phyloP scores from a whole-genome alignment of 2,329 filamentous ascomycete genomes.

The Apiospora hydei region DNA sequence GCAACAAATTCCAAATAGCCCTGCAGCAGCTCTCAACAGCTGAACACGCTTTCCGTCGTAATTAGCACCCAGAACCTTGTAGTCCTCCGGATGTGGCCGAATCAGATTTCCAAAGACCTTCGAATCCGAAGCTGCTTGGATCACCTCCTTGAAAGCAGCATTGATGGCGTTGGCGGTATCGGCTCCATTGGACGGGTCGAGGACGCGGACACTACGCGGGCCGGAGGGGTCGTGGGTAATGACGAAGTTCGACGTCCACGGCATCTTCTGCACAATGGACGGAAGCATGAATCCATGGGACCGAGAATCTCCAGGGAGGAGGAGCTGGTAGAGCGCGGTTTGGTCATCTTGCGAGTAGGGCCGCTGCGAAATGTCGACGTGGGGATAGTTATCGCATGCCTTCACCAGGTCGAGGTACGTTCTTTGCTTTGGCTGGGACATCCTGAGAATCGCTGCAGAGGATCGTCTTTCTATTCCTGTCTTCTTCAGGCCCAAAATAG shows the following conservation, averaged over 20 bases:
- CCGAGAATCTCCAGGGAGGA: conserved; percentile 52
- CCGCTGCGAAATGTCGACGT: conserved; percentile 45
- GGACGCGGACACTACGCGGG: conserved; percentile 39
- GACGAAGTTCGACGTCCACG: conserved; percentile 47
- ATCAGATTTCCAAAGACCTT: conserved; percentile 35
- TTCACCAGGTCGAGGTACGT: conserved; percentile 48
- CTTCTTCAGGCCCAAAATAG: background rate
- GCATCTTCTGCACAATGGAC: conserved; percentile 52
- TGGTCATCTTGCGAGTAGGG: conserved; percentile 27
- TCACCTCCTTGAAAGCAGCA: conserved; percentile 36
- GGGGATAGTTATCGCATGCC: conserved; percentile 53
- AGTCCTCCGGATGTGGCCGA: conserved; percentile 39
- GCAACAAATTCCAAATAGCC: conserved; percentile 68
- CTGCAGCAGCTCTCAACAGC: conserved; percentile 62
- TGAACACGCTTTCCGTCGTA: conserved; percentile 31
- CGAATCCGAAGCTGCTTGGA: conserved; percentile 35
- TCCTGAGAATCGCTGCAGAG: background rate
- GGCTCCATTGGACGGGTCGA: conserved; percentile 34
- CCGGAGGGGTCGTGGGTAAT: conserved; percentile 37
- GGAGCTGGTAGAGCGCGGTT: conserved; percentile 50
- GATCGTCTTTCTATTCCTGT: background rate
- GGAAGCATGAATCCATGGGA: conserved; percentile 58
- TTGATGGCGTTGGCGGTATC: conserved; percentile 36
- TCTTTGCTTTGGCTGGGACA: conserved; percentile 26
- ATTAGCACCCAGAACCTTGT: conserved; percentile 37